Evolutionary conservation across 192 early-diverging fungal genomes (phyloP), one percentile per base, ranked within the genome.

Genomic region (Coemansia sp.): DNA sequence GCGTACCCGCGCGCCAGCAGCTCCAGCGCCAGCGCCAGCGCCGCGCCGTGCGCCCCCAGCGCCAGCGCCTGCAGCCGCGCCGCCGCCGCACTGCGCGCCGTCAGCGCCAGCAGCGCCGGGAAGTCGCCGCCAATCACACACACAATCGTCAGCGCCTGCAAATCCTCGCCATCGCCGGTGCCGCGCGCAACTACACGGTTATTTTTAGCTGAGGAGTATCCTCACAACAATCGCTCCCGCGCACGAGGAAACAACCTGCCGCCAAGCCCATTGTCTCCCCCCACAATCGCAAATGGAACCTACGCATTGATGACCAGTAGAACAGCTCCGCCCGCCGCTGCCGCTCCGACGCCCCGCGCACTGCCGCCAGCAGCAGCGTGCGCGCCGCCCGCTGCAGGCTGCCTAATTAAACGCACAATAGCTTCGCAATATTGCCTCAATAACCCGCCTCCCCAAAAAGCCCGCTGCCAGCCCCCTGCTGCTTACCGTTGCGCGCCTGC

Each of bases 281-380:
- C 25, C 14, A 29, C 46, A 21, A 41, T 48, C n/a, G 28, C 29
- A 30, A 31, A n/a, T n/a, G n/a, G n/a, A n/a, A 76, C 73, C 65
- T 76, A 76, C 73, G 58, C 53, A 62, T 30, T 30, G 67, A 70
- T 31, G 67, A 58, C 73, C 73, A 76, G 39, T 77, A 70, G 40
- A 60, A 70, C 47, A 77, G 30, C 55, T 70, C 74, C 22, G 67
- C 60, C 35, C 74, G 50, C 26, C 67, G 50, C 25, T 46, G 59
- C 32, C 56, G 62, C 52, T 77, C 74, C 14, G 67, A 47, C 29
- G 60, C 63, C 9, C 74, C 54, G 28, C 67, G 67, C 40, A 77
- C 64, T 12, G 67, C 49, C 30, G 74, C 70, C 28, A 77, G 52
- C 53, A 77, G 36, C 39, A 77, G 52, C 17, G 74, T 77, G 39